phyloP scores from a whole-genome alignment of 306 rosid species.

The Mimosa pudica region DNA sequence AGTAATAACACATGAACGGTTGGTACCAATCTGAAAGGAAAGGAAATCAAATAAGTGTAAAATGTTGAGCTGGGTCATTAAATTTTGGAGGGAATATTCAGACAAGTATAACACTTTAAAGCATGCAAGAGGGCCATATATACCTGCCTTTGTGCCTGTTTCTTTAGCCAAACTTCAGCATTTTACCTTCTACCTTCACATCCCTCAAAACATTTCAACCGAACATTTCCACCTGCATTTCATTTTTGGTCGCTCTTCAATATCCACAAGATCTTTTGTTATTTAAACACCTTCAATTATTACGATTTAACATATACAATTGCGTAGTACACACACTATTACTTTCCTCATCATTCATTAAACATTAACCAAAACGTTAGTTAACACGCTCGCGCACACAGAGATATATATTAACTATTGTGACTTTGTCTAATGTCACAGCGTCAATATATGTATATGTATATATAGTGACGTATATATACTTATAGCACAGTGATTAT shows the following conservation, averaged over 20 bases:
- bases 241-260: conserved; percentile 7
- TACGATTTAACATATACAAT: not conserved
- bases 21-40: conserved; percentile 1
- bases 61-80: conserved; percentile 11
- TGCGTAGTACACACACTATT: not conserved
- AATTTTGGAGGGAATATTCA: conserved; percentile 24
- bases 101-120: conserved; percentile 31
- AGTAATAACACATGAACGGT: not conserved
- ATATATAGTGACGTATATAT: too few species aligned
- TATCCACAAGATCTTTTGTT: not conserved
- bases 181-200: conserved; percentile 7
- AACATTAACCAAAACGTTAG: too few species aligned
- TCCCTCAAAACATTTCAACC: not conserved
- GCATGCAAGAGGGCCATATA: conserved; percentile 33
- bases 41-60: conserved; percentile 5
- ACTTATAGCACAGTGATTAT: not conserved
- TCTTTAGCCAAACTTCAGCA: conserved; percentile 22
- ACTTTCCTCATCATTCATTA: too few species aligned
- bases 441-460: too few species aligned
- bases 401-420: too few species aligned
- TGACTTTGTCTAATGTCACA: too few species aligned
- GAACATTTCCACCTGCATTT: conserved; percentile 34
- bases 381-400: too few species aligned
- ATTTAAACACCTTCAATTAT: not conserved
- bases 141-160: conserved; percentile 8